Base-by-base conservation (phyloP, 345 rosid genomes). In the Syzygium oleosum region DNA sequence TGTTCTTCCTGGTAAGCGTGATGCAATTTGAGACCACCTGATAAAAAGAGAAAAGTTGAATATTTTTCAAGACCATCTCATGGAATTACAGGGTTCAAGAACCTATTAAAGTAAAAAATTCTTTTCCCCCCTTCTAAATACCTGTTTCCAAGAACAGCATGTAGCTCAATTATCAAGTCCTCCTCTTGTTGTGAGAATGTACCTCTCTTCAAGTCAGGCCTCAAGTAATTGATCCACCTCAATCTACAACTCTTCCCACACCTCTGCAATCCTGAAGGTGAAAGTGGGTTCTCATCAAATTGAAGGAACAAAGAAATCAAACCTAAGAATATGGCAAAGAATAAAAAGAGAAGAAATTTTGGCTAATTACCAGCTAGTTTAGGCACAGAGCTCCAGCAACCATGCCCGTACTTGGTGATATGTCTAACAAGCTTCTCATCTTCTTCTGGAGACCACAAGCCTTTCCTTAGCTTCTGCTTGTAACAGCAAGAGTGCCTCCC, bases 341-440 rank as follows among this genome's bases (percentile, higher is more conserved):
- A 14, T 0, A 6, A 73, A 52, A 9, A 14, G 27, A 27, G 6
- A 65, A 29, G 12, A 5, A 59, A 11, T 25, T 25, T n/a, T 31
- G 52, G 63, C 52, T 29, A 65, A 23, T 52, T 52, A 88, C 90
- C 90, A 13, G 90, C 90, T 3, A 86, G 90, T 52, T 89, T 89
- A 52, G 90, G 90, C 52, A 89, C 90, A n/a, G 90, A 84, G 85
- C 90, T 89, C 90, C 90, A 89, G 87, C 88, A 89, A 41, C 88
- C 90, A 87, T 89, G 90, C 34, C 88, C 90, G 38, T 89, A 85
- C 54, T 27, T 46, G 80, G 80, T 17, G 55, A 89, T 87, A 13
- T 86, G 85, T n/a, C 56, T 87, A 38, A 68, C 59, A 51, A 89
- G 90, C 85, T 89, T 89, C 80, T 89, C 88, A 65, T 89, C 90